Conservation (phyloP, 345 rosid species). For the Melastoma malabathricum region DNA sequence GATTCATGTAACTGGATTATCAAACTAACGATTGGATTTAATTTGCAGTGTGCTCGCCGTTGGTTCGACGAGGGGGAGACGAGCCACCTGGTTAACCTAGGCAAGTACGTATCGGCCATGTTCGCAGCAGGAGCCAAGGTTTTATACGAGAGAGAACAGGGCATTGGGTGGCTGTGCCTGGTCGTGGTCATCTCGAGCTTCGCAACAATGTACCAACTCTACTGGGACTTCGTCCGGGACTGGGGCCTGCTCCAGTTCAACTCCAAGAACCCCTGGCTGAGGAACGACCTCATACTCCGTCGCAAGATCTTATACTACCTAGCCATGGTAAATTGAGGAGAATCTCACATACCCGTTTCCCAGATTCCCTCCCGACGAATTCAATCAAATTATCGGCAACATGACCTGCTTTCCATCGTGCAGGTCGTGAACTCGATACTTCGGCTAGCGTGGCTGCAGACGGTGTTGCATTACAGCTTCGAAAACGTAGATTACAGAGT, state of each 20-base stretch:
- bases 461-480: conserved; percentile 77
- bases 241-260: conserved; percentile 95
- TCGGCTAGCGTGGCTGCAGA: conserved; percentile 95
- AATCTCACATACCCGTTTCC: no score
- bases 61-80: conserved; percentile 92
- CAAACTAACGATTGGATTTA: no score
- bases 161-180: conserved; percentile 58
- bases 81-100: conserved; percentile 75
- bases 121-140: conserved; percentile 95
- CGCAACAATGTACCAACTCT: conserved; percentile 91
- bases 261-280: conserved; percentile 95
- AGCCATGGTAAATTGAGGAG: conserved; percentile 61
- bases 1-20: neutral
- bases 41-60: conserved; percentile 95
- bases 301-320: conserved; percentile 79
- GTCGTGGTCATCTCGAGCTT: conserved; percentile 67
- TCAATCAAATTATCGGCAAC: no score
- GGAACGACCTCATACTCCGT: conserved; percentile 88
- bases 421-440: conserved; percentile 84
- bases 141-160: conserved; percentile 68
- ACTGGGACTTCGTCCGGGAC: conserved; percentile 98
- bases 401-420: neutral
- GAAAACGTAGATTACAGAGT: conserved; percentile 45
- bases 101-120: conserved; percentile 98
- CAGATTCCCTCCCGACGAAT: neutral